Evolutionary conservation across 2,329 filamentous ascomycete species (phyloP).

Genomic region (Paraphaeosphaeria sporulosa): DNA sequence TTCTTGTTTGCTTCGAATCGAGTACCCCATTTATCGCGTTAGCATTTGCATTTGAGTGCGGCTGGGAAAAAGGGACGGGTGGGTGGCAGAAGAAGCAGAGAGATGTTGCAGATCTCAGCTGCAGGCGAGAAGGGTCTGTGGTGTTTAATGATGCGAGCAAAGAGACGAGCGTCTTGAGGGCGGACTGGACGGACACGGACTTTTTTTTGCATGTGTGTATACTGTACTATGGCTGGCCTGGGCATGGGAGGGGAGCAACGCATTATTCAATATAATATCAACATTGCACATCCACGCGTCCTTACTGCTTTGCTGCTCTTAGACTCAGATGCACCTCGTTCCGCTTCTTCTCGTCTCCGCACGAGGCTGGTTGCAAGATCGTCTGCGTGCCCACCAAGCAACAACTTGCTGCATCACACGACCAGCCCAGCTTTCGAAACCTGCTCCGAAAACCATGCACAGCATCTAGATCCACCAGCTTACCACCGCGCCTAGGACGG

Average conservation of each 20-base stretch:
- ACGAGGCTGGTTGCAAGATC: too few relatives aligned
- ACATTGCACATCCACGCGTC: neutral
- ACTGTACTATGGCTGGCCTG: neutral
- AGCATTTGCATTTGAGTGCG: constrained; percentile 5
- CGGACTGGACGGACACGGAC: neutral
- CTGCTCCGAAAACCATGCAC: too few relatives aligned
- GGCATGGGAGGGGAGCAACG: neutral
- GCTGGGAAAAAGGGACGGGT: neutral
- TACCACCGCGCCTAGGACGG: neutral
- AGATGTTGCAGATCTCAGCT: neutral
- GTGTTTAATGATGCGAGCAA: constrained; percentile 1
- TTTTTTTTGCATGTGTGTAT: constrained; percentile 9
- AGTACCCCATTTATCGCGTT: constrained; percentile 1
- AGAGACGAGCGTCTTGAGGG: neutral
- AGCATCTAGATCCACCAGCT: neutral
- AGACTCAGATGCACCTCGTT: too few relatives aligned
- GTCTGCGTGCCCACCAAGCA: too few relatives aligned
- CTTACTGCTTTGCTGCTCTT: too few relatives aligned
- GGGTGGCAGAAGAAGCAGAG: neutral
- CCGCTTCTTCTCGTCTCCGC: too few relatives aligned
- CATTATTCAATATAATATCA: constrained; percentile 8
- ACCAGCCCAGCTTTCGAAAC: too few relatives aligned
- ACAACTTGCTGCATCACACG: neutral
- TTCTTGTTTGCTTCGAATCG: constrained; percentile 4
- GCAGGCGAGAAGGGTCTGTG: neutral